Base-by-base conservation (phyloP, 495 filamentous ascomycete genomes). In the Darksidea phi region DNA sequence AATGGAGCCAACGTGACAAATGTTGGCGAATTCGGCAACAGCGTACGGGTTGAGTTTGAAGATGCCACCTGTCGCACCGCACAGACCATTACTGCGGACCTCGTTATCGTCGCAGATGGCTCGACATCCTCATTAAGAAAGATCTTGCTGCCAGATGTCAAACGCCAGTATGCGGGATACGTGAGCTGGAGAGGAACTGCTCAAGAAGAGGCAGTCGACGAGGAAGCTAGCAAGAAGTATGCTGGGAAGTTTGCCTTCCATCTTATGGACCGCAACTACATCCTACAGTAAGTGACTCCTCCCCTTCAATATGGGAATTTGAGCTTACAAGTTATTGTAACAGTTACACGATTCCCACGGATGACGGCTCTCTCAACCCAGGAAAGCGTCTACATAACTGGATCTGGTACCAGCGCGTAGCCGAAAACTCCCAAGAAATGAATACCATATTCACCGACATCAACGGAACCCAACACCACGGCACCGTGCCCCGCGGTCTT, bases 41-140 rank as follows among this genome's bases (percentile, higher is more conserved):
- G 71, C 2, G 67, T 79, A 6, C 63, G 66, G 11, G 75, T 79
- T 12, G 64, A 68, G 18, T 80, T 71, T 70, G 69, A 73, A 24
- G 61, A 61, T 10, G 71, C 67, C 32, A 67, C 62, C 21, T 73
- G 72, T 7, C 69, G 64, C 12, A 67, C n/a, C n/a, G n/a, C n/a
- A 68, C 17, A 71, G 65, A 8, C 69, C 64, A 47, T 61, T 59
- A 2, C 57, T 2, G 78, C 74, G 6, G 78, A 83, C 64, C 61
- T 79, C 6, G 65, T 84, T 26, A 67, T 85, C 58, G 82, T 71
- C 6, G 80, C 81, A 34, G 82, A 85, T 70, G 82, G 82, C 1
- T 74, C 80, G 0, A 77, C n/a, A n/a, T n/a, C 70, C 67, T 84
- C 82, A 20, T 76, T 73, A 15, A 75, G 82, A 20, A 70, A 67